A percentile compares a stretch with the other conserved stretches of the same genome.
Conservation (phyloP, 2,329 filamentous ascomycete species). For the Claviceps pazoutovae region DNA sequence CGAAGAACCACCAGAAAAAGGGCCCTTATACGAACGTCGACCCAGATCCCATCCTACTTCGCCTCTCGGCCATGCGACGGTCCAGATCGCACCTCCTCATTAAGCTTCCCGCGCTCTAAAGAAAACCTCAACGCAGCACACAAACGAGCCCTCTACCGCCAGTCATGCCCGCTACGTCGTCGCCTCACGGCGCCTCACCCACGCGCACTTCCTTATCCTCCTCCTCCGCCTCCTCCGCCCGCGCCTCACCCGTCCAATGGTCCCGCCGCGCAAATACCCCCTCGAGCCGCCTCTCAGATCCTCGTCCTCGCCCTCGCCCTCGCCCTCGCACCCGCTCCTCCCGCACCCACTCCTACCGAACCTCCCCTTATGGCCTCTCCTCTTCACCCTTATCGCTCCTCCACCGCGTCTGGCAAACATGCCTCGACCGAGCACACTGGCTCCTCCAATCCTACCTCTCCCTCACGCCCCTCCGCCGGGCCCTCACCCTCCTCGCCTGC, state of each 20-base stretch:
- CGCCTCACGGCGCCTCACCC: background rate
- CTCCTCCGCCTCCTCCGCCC: background rate
- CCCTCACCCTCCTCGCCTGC: slow-evolving; percentile 38
- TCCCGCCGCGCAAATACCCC: slow-evolving; percentile 1
- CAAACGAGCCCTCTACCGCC: background rate
- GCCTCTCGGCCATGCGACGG: no score
- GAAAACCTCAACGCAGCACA: no score
- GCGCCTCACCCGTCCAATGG: slow-evolving; percentile 7
- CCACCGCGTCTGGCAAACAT: slow-evolving; percentile 19
- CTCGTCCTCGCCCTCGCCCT: background rate
- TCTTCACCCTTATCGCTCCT: slow-evolving; percentile 17
- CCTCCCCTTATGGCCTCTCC: background rate
- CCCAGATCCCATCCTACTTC: no score
- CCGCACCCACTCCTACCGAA: slow-evolving; percentile 10
- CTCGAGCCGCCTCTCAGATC: slow-evolving; percentile 26
- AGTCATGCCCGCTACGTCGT: background rate
- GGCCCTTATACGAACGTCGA: no score
- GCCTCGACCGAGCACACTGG: slow-evolving; percentile 28
- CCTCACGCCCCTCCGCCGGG: slow-evolving; percentile 47
- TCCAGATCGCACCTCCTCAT: no score
- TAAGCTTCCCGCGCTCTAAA: no score
- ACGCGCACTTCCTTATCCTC: background rate
- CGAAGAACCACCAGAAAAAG: no score
- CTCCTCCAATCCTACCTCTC: slow-evolving; percentile 36
- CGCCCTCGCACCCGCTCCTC: slow-evolving; percentile 1